Evolutionary conservation across 2,329 filamentous ascomycete genomes (phyloP).

Genomic region (Xylariaceae sp.): DNA sequence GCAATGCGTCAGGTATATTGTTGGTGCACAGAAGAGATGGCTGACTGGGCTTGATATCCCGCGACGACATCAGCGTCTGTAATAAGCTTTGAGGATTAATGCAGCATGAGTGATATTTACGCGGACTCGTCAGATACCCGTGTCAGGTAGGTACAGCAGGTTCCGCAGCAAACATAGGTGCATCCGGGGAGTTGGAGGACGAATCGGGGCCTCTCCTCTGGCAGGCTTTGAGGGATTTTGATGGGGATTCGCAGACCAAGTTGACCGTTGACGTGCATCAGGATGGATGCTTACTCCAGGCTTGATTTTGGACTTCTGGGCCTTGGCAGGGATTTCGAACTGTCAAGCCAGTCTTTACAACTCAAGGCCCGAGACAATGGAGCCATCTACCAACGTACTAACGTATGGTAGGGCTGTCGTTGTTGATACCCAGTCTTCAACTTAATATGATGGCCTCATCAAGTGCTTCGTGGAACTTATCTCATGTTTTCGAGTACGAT

Average conservation of each 20-base stretch:
- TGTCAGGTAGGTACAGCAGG: neutral
- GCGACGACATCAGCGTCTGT: conserved; percentile 1
- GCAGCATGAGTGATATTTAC: neutral
- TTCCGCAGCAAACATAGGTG: neutral
- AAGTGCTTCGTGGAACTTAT: no score
- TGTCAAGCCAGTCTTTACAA: neutral
- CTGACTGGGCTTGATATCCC: neutral
- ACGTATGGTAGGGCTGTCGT: no score
- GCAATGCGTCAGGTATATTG: neutral
- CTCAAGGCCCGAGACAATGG: no score
- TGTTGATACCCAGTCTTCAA: no score
- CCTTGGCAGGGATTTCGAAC: neutral
- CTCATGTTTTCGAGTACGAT: no score
- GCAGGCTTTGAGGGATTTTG: conserved; percentile 11
- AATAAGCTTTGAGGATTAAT: conserved; percentile 1
- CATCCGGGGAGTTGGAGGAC: neutral
- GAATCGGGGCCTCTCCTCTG: conserved; percentile 8
- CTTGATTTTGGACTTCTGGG: neutral
- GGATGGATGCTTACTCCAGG: neutral
- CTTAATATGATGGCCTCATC: no score
- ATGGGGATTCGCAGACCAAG: neutral
- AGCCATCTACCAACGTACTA: no score
- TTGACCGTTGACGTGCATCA: neutral
- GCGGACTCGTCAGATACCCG: neutral
- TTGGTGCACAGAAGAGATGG: neutral